These are phyloP conservation scores for Colletotrichum lini DNA, from an alignment of 2,329 filamentous ascomycete species.

Conservation along the genomic window DNA sequence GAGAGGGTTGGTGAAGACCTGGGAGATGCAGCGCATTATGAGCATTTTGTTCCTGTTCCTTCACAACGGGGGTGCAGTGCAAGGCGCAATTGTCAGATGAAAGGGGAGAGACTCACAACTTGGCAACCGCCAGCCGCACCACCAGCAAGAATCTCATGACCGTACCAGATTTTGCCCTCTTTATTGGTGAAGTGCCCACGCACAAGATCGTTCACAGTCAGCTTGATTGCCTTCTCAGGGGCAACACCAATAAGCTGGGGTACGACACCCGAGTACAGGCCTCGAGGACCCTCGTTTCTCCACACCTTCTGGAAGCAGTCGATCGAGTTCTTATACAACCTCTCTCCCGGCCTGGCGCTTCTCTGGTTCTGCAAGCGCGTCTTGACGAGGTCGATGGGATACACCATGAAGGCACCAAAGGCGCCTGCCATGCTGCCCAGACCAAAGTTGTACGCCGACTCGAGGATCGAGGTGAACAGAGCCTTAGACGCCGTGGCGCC, in stretches of 20 bases:
- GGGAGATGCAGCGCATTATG: constrained; percentile 25
- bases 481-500: constrained; percentile 62
- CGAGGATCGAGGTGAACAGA: constrained; percentile 75
- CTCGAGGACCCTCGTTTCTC: constrained; percentile 89
- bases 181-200: constrained; percentile 82
- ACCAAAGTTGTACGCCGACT: constrained; percentile 90
- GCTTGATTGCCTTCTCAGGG: constrained; percentile 99
- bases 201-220: constrained; percentile 97
- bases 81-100: background rate
- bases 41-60: constrained; percentile 27
- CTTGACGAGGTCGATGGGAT: constrained; percentile 98
- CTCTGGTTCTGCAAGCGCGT: constrained; percentile 99
- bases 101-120: constrained; percentile 77
- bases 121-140: constrained; percentile 93
- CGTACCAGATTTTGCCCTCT: constrained; percentile 78
- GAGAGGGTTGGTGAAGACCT: constrained; percentile 97
- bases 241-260: constrained; percentile 97
- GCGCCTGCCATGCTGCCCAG: constrained; percentile 93
- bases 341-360: constrained; percentile 83
- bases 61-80: background rate
- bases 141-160: constrained; percentile 87
- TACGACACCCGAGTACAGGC: constrained; percentile 93
- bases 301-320: constrained; percentile 96
- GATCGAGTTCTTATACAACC: constrained; percentile 96
- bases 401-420: constrained; percentile 99